These are phyloP conservation scores for Cryphonectria parasitica DNA, from an alignment of 2,329 filamentous ascomycete species.

Conservation along the genomic window DNA sequence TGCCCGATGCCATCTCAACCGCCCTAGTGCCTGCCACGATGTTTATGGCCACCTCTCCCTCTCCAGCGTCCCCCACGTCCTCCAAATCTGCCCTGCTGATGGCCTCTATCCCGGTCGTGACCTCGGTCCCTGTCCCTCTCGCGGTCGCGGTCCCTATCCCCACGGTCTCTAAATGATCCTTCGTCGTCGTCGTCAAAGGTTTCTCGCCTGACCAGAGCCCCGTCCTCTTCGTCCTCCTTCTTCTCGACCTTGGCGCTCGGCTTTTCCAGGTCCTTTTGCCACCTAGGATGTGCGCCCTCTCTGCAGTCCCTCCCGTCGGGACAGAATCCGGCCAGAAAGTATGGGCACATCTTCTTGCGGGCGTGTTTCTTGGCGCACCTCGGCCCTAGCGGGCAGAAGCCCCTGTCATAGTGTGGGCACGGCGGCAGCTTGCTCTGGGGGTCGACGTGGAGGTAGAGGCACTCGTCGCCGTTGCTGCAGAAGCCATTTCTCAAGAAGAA, in stretches of 20 bases:
- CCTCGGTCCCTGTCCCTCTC: slow-evolving; percentile 40
- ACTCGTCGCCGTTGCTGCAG: slow-evolving; percentile 96
- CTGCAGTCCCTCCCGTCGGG: slow-evolving; percentile 78
- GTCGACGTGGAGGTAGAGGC: slow-evolving; percentile 88
- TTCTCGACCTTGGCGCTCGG: slow-evolving; percentile 71
- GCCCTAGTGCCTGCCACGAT: slow-evolving; percentile 33
- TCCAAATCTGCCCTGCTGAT: slow-evolving; percentile 41
- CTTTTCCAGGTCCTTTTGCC: slow-evolving; percentile 76
- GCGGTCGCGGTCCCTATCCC: slow-evolving; percentile 40
- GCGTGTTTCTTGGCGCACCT: slow-evolving; percentile 88
- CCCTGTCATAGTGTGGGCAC: slow-evolving; percentile 90
- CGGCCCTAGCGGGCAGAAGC: slow-evolving; percentile 91
- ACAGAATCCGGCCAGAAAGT: slow-evolving; percentile 93
- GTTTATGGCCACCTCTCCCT: slow-evolving; percentile 35
- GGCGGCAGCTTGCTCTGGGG: slow-evolving; percentile 77
- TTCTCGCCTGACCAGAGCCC: slow-evolving; percentile 48
- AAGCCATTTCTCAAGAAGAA: slow-evolving; percentile 93
- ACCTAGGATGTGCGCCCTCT: slow-evolving; percentile 81
- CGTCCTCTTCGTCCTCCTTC: slow-evolving; percentile 58
- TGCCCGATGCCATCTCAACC: neutral
- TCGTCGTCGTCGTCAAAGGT: slow-evolving; percentile 38
- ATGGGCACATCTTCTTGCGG: slow-evolving; percentile 76
- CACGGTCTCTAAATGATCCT: slow-evolving; percentile 44
- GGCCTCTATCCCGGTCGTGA: slow-evolving; percentile 36
- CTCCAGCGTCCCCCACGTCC: slow-evolving; percentile 40